phyloP scores from a whole-genome alignment of 1,139 yeast genomes.

The Suzukiozyma palmioleophila region DNA sequence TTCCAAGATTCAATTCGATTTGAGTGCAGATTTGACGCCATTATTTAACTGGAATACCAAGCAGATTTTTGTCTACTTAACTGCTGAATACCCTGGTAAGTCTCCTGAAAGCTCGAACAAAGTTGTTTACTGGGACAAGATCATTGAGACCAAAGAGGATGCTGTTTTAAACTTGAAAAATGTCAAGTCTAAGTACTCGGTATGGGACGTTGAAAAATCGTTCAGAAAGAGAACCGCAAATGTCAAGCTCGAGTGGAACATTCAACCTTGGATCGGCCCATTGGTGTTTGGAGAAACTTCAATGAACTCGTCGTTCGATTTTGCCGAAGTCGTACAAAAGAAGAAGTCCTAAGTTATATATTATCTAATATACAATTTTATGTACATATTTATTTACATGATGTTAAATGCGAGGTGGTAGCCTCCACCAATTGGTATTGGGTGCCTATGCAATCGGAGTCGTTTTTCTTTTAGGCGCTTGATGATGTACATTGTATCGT shows the following conservation, averaged over 20 bases:
- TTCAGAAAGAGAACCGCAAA: constrained; percentile 67
- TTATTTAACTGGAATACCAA: constrained; percentile 96
- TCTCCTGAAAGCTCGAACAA: constrained; percentile 49
- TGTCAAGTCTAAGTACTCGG: constrained; percentile 70
- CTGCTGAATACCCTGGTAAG: constrained; percentile 81
- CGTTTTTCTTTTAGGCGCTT: no score
- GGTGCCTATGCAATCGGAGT: no score
- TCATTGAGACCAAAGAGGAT: constrained; percentile 53
- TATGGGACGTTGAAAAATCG: constrained; percentile 78
- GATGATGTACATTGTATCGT: not conserved
- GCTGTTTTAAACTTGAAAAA: constrained; percentile 53
- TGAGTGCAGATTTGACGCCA: constrained; percentile 60
- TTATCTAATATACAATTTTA: constrained; percentile 4
- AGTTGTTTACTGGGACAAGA: constrained; percentile 89
- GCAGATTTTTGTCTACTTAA: constrained; percentile 83
- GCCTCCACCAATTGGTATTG: no score
- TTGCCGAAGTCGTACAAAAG: constrained; percentile 21
- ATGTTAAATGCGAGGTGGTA: not conserved
- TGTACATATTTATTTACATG: constrained; percentile 5
- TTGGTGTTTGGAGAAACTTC: constrained; percentile 62
- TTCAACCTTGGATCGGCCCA: constrained; percentile 89
- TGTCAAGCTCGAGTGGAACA: constrained; percentile 79
- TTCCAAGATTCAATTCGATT: constrained; percentile 65
- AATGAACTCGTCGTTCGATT: constrained; percentile 21
- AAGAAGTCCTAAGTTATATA: constrained; percentile 3